Evolutionary conservation across 2,329 filamentous ascomycete species (phyloP), one percentile per base, ranked within the genome.

Genomic region (Cladorrhinum sp.): DNA sequence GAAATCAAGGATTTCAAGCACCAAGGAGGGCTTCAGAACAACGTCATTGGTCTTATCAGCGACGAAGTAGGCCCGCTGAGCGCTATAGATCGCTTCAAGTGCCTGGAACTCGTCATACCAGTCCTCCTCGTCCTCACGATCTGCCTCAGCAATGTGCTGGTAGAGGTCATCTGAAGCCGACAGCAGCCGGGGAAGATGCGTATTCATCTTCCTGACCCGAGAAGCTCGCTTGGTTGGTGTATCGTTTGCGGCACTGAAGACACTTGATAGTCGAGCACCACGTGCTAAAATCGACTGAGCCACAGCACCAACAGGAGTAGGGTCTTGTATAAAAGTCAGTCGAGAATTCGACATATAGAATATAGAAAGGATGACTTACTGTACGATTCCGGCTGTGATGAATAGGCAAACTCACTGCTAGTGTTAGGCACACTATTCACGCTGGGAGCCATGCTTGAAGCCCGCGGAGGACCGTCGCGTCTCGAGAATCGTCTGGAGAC

Each of bases 401-500:
- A 63, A 16, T 59, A 60, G 16, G 55, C 55, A 9, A 38, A 41
- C 3, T 61, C 50, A 9, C 55, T 53, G 16, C 61, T 60, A 16
- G 62, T 61, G 48, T n/a, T 38, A 12, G 50, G 20, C 4, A 55
- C 5, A 25, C 64, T 64, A 20, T 60, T 61, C 23, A 67, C 25
- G 41, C 63, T 64, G 18, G 52, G 59, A 1, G 38, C 50, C 48
- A 64, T 53, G 51, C 63, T 65, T 16, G n/a, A 20, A 8, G 45
- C 55, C 22, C 62, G 50, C 7, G 49, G 13, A 22, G 41, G 41
- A 7, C 20, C 50, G 10, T 59, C 56, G 13, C 63, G 61, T 18
- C 59, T 62, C 20, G 65, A 58, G 18, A 56, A 58, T 22, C 66
- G 63, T 25, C 63, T 63, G 16, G 66, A 32, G 32, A 64, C 36